Base-by-base conservation (phyloP, 2,329 filamentous ascomycete genomes). In the Cercospora sp. region DNA sequence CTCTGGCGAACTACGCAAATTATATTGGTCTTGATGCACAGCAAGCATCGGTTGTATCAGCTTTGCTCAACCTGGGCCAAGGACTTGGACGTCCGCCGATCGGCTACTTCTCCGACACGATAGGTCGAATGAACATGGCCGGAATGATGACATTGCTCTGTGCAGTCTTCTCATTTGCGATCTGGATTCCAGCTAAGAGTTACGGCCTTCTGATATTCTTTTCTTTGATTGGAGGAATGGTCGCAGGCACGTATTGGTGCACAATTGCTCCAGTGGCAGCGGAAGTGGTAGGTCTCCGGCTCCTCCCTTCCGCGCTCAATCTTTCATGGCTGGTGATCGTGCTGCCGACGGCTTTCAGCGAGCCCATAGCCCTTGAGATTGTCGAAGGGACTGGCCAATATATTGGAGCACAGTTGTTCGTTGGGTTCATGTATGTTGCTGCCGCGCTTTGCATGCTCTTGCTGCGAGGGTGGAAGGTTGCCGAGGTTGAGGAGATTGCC, bases 51-150 rank as follows among this genome's bases (percentile, higher is more conserved):
- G 82, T 93, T 16, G 84, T 92, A 57, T 89, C 88, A n/a, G 91
- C 91, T 4, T 79, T 93, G 42, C 85, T 94, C 73, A 94, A 92
- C 76, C 75, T 90, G 75, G 82, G 85, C 66, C 86, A 89, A 72
- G 90, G 85, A 1, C 69, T 93, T 10, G 91, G 91, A 1, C 83
- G 91, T 12, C 91, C 91, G 1, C 79, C 89, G 0, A 89, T 94
- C 53, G 92, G 91, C 0, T 87, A 91, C 66, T 89, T 89, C 67
- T 91, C 88, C 66, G 92, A 94, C 76, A 81, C 79, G 1, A 83
- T 89, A 7, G 91, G 92, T 0, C 84, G 91, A 10, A 85, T 94
- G 72, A 94, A 94, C 75, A 89, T 93, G 80, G 89, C 90, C 0
- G 68, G 63, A 2, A 58, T 67, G 28, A 88, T 88, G 77, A 92